Percentiles rank a stretch among this genome's conserved stretches.
Evolutionary conservation across 2,329 filamentous ascomycete genomes (phyloP).

Genomic region (Fulvia fulva): DNA sequence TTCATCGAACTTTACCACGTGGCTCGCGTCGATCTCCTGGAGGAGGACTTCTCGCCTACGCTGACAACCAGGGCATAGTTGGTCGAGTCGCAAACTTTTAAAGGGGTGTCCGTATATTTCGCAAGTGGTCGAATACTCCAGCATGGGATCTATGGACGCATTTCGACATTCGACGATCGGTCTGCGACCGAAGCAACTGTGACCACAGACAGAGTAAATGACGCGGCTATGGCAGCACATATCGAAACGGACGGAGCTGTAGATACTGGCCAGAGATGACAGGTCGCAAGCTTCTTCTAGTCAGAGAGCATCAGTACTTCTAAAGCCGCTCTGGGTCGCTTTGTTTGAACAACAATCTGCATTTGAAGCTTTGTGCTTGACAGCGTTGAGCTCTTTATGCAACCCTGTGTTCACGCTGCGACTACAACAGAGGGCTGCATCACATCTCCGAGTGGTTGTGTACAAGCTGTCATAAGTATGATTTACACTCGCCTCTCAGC

Average conservation of each 20-base stretch:
- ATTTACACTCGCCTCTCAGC: too few species aligned
- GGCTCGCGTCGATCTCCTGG: constrained; percentile 24
- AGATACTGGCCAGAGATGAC: background rate
- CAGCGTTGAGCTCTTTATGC: too few species aligned
- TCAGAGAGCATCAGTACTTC: background rate
- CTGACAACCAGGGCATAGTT: constrained; percentile 34
- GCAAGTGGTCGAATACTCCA: constrained; percentile 25
- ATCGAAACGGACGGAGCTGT: background rate
- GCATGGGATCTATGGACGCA: constrained; percentile 24
- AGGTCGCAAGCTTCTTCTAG: background rate
- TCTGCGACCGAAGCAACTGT: constrained; percentile 33
- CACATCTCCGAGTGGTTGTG: too few species aligned
- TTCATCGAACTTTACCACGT: constrained; percentile 35
- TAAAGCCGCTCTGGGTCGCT: background rate
- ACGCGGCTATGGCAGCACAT: constrained; percentile 43
- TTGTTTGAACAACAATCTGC: background rate
- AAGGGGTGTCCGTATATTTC: constrained; percentile 34
- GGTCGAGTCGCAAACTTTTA: constrained; percentile 33
- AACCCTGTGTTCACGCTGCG: too few species aligned
- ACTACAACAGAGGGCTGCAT: too few species aligned
- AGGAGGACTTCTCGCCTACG: constrained; percentile 27
- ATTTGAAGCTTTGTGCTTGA: too few species aligned
- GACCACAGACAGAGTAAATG: constrained; percentile 43
- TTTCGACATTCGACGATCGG: constrained; percentile 36
- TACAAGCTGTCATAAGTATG: too few species aligned